Evolutionary conservation across 2,329 filamentous ascomycete genomes (phyloP), one percentile per base, ranked within the genome.

Genomic region (Cercospora beticola): DNA sequence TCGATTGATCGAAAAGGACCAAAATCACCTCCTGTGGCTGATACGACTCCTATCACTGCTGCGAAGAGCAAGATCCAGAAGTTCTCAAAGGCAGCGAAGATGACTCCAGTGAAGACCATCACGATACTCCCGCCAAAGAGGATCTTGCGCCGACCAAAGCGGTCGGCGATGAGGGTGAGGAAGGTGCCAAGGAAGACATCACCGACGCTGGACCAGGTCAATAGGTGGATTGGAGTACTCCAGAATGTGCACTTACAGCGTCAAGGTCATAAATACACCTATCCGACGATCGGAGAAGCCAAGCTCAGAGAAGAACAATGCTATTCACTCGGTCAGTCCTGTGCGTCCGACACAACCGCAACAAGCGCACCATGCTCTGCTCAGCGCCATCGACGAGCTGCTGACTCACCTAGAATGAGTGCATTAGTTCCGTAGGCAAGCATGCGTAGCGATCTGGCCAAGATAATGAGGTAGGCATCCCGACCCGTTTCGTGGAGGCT

Each of bases 1-100:
- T 91, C 89, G 33, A 91, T 86, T 3, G 87, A 87, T 43, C 88
- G 82, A 72, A 91, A 91, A 0, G 89, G 89, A 0, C 89, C 89
- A 74, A 90, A 89, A 71, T 91, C 89, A 16, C 87, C 85, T 6
- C 89, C 89, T 2, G 75, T 77, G 2, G 76, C 74, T 33, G 74
- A 76, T 36, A 78, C 73, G 3, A 78, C 74, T 8, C 77, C 77
- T n/a, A 76, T 65, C 4, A 79, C 73, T 2, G 77, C 77, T 2
- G 76, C 77, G 30, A 75, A 62, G 9, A 79, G 72, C 43, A 78
- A 65, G 10, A 78, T 73, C 75, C 74, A 78, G 71, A 77, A 79
- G 68, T 77, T 78, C 59, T 75, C 73, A 57, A 74, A 76, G 14
- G 71, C 54, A 0, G 76, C 75, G 56, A 79, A 78, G 2, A 75